Conservation (phyloP, 140 eudicot genomes). For the Oenanthe javanica region DNA sequence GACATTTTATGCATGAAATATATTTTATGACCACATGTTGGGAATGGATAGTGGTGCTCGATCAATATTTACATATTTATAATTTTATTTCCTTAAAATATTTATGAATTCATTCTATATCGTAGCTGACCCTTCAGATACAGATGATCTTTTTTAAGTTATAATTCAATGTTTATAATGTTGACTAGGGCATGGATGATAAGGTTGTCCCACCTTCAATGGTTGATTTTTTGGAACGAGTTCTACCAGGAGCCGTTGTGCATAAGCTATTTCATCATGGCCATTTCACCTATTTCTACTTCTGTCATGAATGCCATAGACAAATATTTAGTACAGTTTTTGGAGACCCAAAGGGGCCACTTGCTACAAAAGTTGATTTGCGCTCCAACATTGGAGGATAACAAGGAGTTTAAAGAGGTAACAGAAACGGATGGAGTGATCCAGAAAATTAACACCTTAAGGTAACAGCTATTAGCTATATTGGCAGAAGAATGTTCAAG, state of each 20-base stretch:
- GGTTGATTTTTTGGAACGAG: conserved; percentile 57
- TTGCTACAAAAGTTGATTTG: conserved; percentile 10
- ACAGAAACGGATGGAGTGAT: too few species aligned
- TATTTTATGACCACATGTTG: too few species aligned
- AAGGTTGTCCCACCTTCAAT: conserved; percentile 76
- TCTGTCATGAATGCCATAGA: conserved; percentile 80
- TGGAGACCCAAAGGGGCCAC: conserved; percentile 78
- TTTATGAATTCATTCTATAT: too few species aligned
- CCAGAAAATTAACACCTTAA: too few species aligned
- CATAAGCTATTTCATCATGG: conserved; percentile 88
- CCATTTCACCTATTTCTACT: conserved; percentile 68
- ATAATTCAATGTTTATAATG: not conserved
- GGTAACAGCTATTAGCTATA: too few species aligned
- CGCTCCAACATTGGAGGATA: too few species aligned
- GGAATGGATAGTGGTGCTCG: too few species aligned
- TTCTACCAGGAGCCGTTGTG: conserved; percentile 73
- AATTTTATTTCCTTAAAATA: not conserved
- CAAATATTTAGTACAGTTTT: conserved; percentile 60
- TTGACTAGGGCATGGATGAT: conserved; percentile 71
- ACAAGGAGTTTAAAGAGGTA: too few species aligned
- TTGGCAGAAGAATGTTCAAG: too few species aligned
- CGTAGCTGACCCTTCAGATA: too few species aligned
- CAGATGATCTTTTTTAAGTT: not conserved
- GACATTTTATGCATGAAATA: too few species aligned
- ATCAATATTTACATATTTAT: too few species aligned